Evolutionary conservation across 441 rosid species (phyloP).

Genomic region (Adansonia rubrostipa): DNA sequence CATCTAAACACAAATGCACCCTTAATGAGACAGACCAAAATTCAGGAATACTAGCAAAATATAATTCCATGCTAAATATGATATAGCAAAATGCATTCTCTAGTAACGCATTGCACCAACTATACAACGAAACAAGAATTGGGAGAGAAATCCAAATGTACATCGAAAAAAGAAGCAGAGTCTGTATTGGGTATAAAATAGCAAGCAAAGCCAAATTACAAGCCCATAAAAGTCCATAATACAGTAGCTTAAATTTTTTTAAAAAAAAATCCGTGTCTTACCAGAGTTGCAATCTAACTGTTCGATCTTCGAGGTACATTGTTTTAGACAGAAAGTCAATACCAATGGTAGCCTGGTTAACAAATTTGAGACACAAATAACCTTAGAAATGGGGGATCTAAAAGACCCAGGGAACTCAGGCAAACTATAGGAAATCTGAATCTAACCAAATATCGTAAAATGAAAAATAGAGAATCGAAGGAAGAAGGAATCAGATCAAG

Average conservation of each 20-base stretch:
- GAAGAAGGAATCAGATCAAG: conserved; percentile 25
- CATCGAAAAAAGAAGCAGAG: background rate
- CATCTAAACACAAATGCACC: background rate
- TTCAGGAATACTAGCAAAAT: background rate
- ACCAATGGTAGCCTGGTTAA: conserved; percentile 84
- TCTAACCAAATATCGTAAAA: background rate
- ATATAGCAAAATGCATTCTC: background rate
- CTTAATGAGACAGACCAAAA: background rate
- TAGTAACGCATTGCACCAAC: background rate
- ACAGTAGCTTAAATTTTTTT: background rate
- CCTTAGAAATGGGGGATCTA: background rate
- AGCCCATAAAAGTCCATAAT: background rate
- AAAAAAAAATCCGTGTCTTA: conserved; percentile 29
- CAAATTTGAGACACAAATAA: conserved; percentile 22
- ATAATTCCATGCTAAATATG: background rate
- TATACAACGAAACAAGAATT: background rate
- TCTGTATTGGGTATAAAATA: background rate
- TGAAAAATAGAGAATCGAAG: background rate
- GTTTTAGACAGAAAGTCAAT: conserved; percentile 90
- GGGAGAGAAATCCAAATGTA: background rate
- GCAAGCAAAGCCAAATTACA: background rate
- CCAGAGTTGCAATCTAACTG: conserved; percentile 86
- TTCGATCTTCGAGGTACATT: conserved; percentile 93
- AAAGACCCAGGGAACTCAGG: background rate
- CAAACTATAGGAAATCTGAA: background rate